Conservation (phyloP, 805 yeast genomes). For the Wickerhamomyces hampshirensis region DNA sequence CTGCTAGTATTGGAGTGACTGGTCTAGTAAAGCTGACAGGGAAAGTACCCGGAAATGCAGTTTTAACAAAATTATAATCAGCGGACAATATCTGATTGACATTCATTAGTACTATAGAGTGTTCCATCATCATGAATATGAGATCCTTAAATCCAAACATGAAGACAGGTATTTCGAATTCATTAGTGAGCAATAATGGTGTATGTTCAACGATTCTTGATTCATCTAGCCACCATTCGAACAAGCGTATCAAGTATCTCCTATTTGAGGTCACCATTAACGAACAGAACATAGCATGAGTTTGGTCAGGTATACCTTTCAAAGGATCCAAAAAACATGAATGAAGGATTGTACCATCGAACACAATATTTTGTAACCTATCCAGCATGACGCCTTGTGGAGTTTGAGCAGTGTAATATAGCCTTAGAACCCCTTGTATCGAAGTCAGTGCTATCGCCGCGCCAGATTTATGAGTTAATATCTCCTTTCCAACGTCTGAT, state of each 20-base stretch:
- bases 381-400: conserved; percentile 34
- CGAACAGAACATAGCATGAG: conserved; percentile 32
- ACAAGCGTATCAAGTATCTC: conserved; percentile 34
- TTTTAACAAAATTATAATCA: conserved; percentile 31
- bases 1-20: conserved; percentile 16
- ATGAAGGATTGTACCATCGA: conserved; percentile 37
- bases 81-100: conserved; percentile 45
- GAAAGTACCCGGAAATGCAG: conserved; percentile 25
- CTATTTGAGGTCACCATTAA: conserved; percentile 33
- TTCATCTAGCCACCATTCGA: conserved; percentile 38
- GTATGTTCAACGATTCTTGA: conserved; percentile 29
- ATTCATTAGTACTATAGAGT: conserved; percentile 31
- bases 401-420: conserved; percentile 33
- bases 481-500: conserved; percentile 22
- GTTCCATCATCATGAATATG: conserved; percentile 35
- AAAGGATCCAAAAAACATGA: conserved; percentile 39
- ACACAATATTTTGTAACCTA: conserved; percentile 34
- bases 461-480: conserved; percentile 36
- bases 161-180: conserved; percentile 39
- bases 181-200: conserved; percentile 35
- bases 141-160: conserved; percentile 35
- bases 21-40: conserved; percentile 38
- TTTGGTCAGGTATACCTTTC: conserved; percentile 13
- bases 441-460: conserved; percentile 35
- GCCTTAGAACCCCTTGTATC: conserved; percentile 31